Base-by-base conservation (phyloP, 495 filamentous ascomycete genomes). In the Xylaria flabelliformis region DNA sequence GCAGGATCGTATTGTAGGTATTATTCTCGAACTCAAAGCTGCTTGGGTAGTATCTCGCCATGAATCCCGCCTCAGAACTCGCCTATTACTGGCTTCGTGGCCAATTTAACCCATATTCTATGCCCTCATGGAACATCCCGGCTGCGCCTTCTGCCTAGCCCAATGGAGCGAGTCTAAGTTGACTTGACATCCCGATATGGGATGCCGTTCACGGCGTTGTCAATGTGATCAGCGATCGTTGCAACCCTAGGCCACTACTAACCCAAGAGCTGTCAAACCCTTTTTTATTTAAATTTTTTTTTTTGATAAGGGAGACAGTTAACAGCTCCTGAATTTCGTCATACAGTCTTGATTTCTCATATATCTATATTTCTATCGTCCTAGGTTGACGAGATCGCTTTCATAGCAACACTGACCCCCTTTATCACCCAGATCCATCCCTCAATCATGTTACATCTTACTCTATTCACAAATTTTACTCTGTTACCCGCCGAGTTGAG, bases 401-500 rank as follows among this genome's bases (percentile, higher is more conserved):
- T 42, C 34, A 32, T 21, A 17, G 8, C 48, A 68, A n/a, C 26
- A 46, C 41, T n/a, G 34, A 29, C 42, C 1, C 53, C 26, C 19
- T 34, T 13, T 15, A 24, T 44, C 15, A 1, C 29, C 59, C 9
- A 9, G 19, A 50, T 17, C 48, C 48, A 13, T 32, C 41, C 19
- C 56, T 71, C 26, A 24, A 58, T 71, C 36, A 74, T 77, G 68
- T 53, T 67, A 67, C 67, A 69, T 24, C 59, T 39, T 17, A 21
- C 71, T 17, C 67, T 73, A n/a, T 87, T 87, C 72, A 65, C 75
- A 55, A 74, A 80, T 70, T 88, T 87, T 75, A 58, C 74, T 26
- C 39, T 68, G 17, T 79, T 88, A 13, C 84, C 86, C 39, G 59
- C 81, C 42, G 86, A 88, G 79, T 80, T 87, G 44, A 85, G 86